Evolutionary conservation across 768 basidiomycete genomes (phyloP).

Genomic region (Lentinula guzmanii): DNA sequence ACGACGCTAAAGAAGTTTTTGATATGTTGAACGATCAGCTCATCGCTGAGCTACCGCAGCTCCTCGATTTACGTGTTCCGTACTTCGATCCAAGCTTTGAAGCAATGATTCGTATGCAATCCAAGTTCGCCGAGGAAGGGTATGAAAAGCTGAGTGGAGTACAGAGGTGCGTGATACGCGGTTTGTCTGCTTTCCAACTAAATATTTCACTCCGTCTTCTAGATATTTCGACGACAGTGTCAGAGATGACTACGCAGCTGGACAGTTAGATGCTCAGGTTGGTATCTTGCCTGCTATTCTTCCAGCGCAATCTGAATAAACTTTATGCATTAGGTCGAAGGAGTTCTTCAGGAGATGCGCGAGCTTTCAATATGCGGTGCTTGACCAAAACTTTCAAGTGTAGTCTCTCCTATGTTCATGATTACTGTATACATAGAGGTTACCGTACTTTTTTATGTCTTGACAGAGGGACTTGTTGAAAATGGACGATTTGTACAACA

Average conservation of each 20-base stretch:
- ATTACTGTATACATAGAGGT: no score
- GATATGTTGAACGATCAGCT: slow-evolving; percentile 91
- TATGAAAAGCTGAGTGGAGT: slow-evolving; percentile 96
- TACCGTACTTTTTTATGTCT: no score
- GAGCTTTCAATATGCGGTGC: slow-evolving; percentile 92
- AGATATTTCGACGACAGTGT: slow-evolving; percentile 89
- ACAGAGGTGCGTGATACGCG: slow-evolving; percentile 52
- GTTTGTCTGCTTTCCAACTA: neutral
- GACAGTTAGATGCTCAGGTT: slow-evolving; percentile 92
- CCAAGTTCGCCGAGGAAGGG: slow-evolving; percentile 96
- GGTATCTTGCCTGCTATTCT: slow-evolving; percentile 8
- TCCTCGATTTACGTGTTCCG: slow-evolving; percentile 92
- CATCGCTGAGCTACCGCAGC: slow-evolving; percentile 82
- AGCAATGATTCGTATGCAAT: slow-evolving; percentile 97
- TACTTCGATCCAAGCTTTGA: slow-evolving; percentile 99
- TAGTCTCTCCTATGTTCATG: neutral
- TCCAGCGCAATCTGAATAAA: neutral
- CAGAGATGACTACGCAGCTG: slow-evolving; percentile 95
- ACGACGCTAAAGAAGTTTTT: slow-evolving; percentile 92
- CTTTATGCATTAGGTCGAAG: slow-evolving; percentile 63
- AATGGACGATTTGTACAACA: neutral
- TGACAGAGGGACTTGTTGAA: neutral
- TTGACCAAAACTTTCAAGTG: slow-evolving; percentile 13
- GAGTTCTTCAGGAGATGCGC: slow-evolving; percentile 94
- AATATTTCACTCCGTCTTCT: neutral